phyloP scores from a whole-genome alignment of 2,329 filamentous ascomycete species.

The Neofusicoccum laricinum region DNA sequence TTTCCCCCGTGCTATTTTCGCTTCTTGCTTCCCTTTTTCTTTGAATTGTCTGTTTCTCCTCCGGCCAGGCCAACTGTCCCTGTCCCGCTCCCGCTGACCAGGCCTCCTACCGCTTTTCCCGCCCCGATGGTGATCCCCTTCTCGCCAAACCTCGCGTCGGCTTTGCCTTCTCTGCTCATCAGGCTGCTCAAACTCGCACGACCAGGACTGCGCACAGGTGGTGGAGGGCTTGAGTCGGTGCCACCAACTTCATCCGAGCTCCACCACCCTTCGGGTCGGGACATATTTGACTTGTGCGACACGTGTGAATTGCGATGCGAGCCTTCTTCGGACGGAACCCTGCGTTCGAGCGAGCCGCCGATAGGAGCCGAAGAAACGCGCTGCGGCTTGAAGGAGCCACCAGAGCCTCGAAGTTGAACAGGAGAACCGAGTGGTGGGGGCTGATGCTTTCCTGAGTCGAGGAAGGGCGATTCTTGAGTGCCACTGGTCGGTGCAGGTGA shows the following conservation, averaged over 20 bases:
- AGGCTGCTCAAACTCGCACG: constrained; percentile 18
- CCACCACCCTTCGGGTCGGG: constrained; percentile 39
- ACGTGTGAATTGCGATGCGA: constrained; percentile 2
- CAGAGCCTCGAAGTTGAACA: neutral
- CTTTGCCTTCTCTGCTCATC: constrained; percentile 23
- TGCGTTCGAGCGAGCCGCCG: neutral
- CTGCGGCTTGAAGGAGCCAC: neutral
- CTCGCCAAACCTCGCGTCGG: constrained; percentile 27
- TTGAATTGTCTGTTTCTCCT: constrained; percentile 20
- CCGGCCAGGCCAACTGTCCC: constrained; percentile 24
- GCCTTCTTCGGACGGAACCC: constrained; percentile 2
- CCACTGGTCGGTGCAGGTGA: neutral
- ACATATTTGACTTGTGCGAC: constrained; percentile 24
- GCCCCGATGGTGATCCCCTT: constrained; percentile 34
- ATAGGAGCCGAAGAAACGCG: neutral
- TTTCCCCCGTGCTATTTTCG: neutral
- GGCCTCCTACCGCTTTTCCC: constrained; percentile 30
- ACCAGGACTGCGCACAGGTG: constrained; percentile 18
- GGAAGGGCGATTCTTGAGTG: neutral
- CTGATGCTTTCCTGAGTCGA: constrained; percentile 1
- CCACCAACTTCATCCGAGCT: constrained; percentile 36
- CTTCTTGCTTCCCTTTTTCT: constrained; percentile 12
- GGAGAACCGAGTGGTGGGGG: constrained; percentile 4
- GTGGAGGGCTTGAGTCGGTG: constrained; percentile 19
- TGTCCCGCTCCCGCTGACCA: constrained; percentile 22